Evolutionary conservation across 75 land plant species (phyloP), one percentile per base, ranked within the genome.

Genomic region (Selaginella tamariscina): DNA sequence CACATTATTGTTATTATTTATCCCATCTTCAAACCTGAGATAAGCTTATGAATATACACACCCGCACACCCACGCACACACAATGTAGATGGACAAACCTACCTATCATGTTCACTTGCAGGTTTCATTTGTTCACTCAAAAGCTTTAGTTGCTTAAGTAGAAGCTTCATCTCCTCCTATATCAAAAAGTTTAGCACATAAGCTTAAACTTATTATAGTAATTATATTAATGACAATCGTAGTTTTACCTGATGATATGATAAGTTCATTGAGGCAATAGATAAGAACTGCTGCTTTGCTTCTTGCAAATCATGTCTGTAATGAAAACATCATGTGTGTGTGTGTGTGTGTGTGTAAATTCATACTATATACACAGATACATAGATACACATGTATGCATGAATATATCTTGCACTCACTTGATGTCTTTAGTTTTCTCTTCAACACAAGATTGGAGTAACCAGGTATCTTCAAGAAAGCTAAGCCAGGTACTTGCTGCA

Each of bases 391-490:
- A 22, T 56, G 31, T 1, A 55, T 32, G 0, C 30, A 44, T 65
- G 9, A 33, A 21, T 20, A 49, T n/a, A 5, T 56, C 23, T 23
- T 27, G 30, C 27, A 76, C 86, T 49, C 83, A 91, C 96, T 57
- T 64, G 63, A 68, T 71, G 13, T 74, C 72, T 60, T 83, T 71
- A 39, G 83, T 85, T 55, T 70, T 82, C 39, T 80, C 74, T 65
- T 85, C 69, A 11, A 31, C 62, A 56, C 54, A 68, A 5, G 71
- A 67, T 49, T 87, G 88, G 31, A 91, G 67, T 28, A 33, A 27
- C 97, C 97, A 91, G 9, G 89, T 81, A 60, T 84, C 83, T 75
- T 91, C 89, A 30, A 91, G 68, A 69, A 91, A 91, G 70, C 74
- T 84, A 18, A 79, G 68, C 88, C 88, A 91, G 56, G 85, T 72